phyloP scores from a whole-genome alignment of 208 protist species.

The Ichthyophonus hoferi region DNA sequence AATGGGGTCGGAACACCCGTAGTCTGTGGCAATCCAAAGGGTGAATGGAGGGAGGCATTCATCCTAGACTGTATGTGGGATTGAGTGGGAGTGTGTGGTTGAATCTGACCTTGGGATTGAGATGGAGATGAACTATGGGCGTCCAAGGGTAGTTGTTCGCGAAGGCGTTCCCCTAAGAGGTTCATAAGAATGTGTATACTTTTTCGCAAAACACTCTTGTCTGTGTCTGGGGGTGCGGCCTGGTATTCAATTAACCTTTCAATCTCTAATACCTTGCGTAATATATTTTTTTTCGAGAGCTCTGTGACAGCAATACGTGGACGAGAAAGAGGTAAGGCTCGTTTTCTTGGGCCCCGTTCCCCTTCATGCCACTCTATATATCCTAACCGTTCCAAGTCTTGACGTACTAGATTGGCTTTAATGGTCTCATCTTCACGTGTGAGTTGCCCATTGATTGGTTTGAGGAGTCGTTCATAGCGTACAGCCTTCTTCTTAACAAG shows the following conservation, averaged over 20 bases:
- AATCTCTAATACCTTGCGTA: background rate
- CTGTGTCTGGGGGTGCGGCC: background rate
- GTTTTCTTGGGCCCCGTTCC: background rate
- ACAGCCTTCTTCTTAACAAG: background rate
- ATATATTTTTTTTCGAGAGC: background rate
- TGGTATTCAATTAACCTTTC: background rate
- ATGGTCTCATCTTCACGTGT: background rate
- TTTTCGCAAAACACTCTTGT: background rate
- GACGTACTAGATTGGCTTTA: background rate
- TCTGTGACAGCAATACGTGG: background rate
- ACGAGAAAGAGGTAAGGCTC: background rate
- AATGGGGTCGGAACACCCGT: too few relatives aligned
- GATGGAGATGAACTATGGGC: too few relatives aligned
- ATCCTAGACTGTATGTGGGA: too few relatives aligned
- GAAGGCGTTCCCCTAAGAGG: background rate
- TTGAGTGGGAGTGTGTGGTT: too few relatives aligned
- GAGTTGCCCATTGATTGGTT: background rate
- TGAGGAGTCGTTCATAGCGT: background rate
- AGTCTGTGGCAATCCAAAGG: too few relatives aligned
- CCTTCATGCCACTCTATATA: background rate
- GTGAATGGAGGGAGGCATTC: too few relatives aligned
- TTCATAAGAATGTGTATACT: background rate
- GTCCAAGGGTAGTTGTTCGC: too few relatives aligned
- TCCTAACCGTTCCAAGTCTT: background rate
- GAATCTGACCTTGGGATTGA: too few relatives aligned